phyloP scores from a whole-genome alignment of 768 basidiomycete genomes.

The Solioccasus polychromus region DNA sequence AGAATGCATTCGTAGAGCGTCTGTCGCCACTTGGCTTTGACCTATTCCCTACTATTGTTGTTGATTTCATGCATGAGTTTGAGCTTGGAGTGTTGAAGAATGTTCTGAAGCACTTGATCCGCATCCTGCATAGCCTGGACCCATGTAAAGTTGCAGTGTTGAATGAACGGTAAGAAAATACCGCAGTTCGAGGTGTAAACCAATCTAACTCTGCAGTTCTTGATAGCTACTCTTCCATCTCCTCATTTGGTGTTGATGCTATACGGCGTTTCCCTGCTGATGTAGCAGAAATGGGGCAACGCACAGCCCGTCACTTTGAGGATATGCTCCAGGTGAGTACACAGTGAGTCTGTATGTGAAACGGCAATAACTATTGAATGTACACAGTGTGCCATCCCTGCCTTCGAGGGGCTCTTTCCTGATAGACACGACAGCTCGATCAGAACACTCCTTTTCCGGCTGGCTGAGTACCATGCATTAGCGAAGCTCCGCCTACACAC shows the following conservation, averaged over 20 bases:
- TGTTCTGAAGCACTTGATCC: slow-evolving; percentile 36
- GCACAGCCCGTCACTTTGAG: slow-evolving; percentile 4
- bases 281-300: slow-evolving; percentile 36
- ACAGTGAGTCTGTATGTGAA: background rate
- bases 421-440: slow-evolving; percentile 20
- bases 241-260: slow-evolving; percentile 23
- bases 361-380: background rate
- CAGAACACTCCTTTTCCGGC: background rate
- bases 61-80: slow-evolving; percentile 32
- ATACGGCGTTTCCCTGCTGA: slow-evolving; percentile 37
- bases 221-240: background rate
- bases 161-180: slow-evolving; percentile 25
- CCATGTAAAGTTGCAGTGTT: slow-evolving; percentile 15
- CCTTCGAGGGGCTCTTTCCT: slow-evolving; percentile 37
- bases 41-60: background rate
- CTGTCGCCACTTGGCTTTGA: background rate
- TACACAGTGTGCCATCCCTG: slow-evolving; percentile 35
- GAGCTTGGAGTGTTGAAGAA: slow-evolving; percentile 29
- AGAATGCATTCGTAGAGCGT: background rate
- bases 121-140: slow-evolving; percentile 23
- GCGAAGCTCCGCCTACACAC: background rate
- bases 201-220: background rate
- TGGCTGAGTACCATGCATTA: background rate
- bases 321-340: background rate
- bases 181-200: background rate